These are phyloP conservation scores for Globisporangium yorkense DNA, from an alignment of 352 stramenopile species.

Conservation along the genomic window DNA sequence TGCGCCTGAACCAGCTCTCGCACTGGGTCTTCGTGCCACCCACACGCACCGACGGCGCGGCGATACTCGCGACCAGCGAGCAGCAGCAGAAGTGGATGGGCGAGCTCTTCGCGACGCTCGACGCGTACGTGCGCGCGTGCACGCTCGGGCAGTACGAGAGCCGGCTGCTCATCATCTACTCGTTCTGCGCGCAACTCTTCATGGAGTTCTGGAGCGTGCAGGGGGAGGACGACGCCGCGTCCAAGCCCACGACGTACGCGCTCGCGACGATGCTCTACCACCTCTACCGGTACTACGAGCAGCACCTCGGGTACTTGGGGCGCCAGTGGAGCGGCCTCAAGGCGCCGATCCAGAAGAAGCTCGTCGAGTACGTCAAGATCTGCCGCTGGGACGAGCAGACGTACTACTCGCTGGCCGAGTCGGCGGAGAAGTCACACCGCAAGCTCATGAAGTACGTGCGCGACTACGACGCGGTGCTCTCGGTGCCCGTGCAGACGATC, in stretches of 20 bases:
- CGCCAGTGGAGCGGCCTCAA: slow-evolving; percentile 86
- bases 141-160: slow-evolving; percentile 90
- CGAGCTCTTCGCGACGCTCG: slow-evolving; percentile 85
- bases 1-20: slow-evolving; percentile 54
- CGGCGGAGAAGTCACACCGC: slow-evolving; percentile 96
- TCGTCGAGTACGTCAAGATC: slow-evolving; percentile 98
- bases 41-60: slow-evolving; percentile 1
- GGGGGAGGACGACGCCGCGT: neutral
- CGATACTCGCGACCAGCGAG: neutral
- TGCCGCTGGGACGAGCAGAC: slow-evolving; percentile 99
- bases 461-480: slow-evolving; percentile 87
- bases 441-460: slow-evolving; percentile 98
- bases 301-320: slow-evolving; percentile 83
- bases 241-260: slow-evolving; percentile 28
- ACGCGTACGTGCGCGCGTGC: slow-evolving; percentile 88
- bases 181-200: slow-evolving; percentile 82
- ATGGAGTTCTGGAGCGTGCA: slow-evolving; percentile 55
- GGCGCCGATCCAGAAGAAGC: slow-evolving; percentile 93
- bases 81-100: slow-evolving; percentile 66
- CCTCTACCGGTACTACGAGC: slow-evolving; percentile 94
- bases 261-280: slow-evolving; percentile 90
- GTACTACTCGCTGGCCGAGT: slow-evolving; percentile 98
- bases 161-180: slow-evolving; percentile 86
- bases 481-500: slow-evolving; percentile 76
- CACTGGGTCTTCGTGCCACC: slow-evolving; percentile 53